Percentiles rank a stretch among this genome's conserved stretches.
Evolutionary conservation across 1,284 basidiomycete species (phyloP).

Genomic region (Trametes versicolor): DNA sequence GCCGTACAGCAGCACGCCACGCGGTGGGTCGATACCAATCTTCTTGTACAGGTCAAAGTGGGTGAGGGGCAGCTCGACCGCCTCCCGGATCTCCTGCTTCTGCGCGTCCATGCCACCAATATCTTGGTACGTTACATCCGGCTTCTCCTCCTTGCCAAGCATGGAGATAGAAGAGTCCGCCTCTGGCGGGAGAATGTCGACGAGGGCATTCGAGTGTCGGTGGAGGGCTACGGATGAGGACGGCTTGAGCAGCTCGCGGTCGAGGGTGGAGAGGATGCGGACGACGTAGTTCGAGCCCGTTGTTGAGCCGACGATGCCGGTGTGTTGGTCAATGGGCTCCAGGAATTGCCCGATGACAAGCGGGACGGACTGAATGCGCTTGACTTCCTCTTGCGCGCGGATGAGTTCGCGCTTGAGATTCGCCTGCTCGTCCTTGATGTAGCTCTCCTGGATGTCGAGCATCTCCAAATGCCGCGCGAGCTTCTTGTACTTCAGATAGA

Average conservation of each 20-base stretch:
- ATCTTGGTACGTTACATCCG: conserved; percentile 90
- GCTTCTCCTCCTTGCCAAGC: conserved; percentile 93
- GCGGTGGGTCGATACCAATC: conserved; percentile 99
- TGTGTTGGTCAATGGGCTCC: conserved; percentile 98
- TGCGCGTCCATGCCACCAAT: conserved; percentile 98
- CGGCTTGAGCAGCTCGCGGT: conserved; percentile 97
- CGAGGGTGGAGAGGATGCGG: conserved; percentile 95
- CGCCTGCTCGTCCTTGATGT: conserved; percentile 99
- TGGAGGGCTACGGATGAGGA: conserved; percentile 98
- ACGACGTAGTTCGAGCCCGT: conserved; percentile 99
- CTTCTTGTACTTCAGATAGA: conserved; percentile 96
- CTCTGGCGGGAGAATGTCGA: conserved; percentile 98
- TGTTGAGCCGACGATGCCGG: conserved; percentile 97
- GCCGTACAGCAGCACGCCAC: conserved; percentile 93
- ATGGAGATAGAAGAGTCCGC: conserved; percentile 98
- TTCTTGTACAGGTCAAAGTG: conserved; percentile 99
- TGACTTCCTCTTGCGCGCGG: conserved; percentile 99
- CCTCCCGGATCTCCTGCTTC: conserved; percentile 99
- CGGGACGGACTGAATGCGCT: conserved; percentile 98
- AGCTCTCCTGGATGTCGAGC: conserved; percentile 95
- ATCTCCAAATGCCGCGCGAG: conserved; percentile 93
- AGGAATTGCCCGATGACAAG: conserved; percentile 99
- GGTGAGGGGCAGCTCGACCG: conserved; percentile 97
- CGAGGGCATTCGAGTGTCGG: conserved; percentile 97
- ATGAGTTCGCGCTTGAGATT: conserved; percentile 98